Conservation (phyloP, 192 early-diverging fungal species). For the Coemansia furcata region DNA sequence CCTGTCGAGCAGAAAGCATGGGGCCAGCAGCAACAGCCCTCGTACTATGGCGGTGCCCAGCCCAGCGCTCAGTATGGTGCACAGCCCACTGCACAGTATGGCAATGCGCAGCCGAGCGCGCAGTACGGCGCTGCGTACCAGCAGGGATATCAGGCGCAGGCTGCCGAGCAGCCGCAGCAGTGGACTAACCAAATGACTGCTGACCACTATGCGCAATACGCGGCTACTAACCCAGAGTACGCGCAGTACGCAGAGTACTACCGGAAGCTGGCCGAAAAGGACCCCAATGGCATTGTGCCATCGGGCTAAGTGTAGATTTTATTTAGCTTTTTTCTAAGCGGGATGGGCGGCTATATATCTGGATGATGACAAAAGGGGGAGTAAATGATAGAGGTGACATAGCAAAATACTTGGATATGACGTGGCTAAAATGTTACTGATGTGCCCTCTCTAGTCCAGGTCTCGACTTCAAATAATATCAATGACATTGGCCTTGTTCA, state of each 20-base stretch:
- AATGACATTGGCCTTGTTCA: too few relatives aligned
- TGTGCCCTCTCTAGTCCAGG: too few relatives aligned
- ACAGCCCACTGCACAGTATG: not conserved
- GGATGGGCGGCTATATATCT: too few relatives aligned
- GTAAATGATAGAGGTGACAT: too few relatives aligned
- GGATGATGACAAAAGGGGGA: too few relatives aligned
- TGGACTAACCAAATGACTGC: slow-evolving; percentile 54
- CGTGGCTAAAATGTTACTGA: too few relatives aligned
- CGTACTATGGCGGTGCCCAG: slow-evolving; percentile 7
- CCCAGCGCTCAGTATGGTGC: slow-evolving; percentile 3
- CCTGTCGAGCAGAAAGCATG: slow-evolving; percentile 18
- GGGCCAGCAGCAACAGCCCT: slow-evolving; percentile 10
- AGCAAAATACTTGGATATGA: too few relatives aligned
- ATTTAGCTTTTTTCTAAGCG: not conserved
- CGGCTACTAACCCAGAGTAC: slow-evolving; percentile 43
- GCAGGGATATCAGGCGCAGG: slow-evolving; percentile 20
- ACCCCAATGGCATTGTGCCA: slow-evolving; percentile 49
- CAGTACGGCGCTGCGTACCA: slow-evolving; percentile 19
- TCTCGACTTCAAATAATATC: too few relatives aligned
- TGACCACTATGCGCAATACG: slow-evolving; percentile 51
- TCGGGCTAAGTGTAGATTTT: slow-evolving; percentile 7
- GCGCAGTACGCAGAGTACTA: slow-evolving; percentile 54
- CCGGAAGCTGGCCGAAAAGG: slow-evolving; percentile 47
- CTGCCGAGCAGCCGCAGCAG: slow-evolving; percentile 20
- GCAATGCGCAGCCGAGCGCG: not conserved